Evolutionary conservation across 2,329 filamentous ascomycete genomes (phyloP).

Genomic region (Meredithiella fracta): DNA sequence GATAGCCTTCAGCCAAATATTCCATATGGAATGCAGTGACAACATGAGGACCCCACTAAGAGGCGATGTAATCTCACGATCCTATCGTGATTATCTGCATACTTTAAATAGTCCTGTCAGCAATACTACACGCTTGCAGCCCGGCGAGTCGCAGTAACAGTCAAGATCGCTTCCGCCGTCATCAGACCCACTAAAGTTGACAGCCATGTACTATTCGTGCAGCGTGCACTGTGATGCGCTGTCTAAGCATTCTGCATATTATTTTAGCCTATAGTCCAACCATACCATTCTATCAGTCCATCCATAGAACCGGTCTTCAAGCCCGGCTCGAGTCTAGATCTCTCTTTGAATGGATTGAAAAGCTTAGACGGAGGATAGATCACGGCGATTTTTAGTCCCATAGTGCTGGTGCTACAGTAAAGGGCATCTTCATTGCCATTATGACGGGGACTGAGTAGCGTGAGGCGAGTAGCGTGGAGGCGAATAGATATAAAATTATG

Average conservation of each 20-base stretch:
- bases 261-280: not conserved
- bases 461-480: not conserved
- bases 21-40: not conserved
- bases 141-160: not conserved
- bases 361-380: not conserved
- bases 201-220: not conserved
- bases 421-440: not conserved
- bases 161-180: not conserved
- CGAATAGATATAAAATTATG: not conserved
- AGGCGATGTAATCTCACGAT: not conserved
- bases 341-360: not conserved
- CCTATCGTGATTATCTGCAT: not conserved
- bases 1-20: not conserved
- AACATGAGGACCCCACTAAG: not conserved
- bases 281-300: not conserved
- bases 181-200: not conserved
- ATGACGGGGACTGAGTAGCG: not conserved
- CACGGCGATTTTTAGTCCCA: not conserved
- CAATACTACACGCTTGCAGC: not conserved
- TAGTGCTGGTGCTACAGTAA: not conserved
- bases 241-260: conserved; percentile 2
- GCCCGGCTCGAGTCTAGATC: not conserved
- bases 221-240: not conserved
- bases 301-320: not conserved
- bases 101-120: not conserved